Conservation (phyloP, 2,329 filamentous ascomycete species). For the Teratosphaeria destructans region DNA sequence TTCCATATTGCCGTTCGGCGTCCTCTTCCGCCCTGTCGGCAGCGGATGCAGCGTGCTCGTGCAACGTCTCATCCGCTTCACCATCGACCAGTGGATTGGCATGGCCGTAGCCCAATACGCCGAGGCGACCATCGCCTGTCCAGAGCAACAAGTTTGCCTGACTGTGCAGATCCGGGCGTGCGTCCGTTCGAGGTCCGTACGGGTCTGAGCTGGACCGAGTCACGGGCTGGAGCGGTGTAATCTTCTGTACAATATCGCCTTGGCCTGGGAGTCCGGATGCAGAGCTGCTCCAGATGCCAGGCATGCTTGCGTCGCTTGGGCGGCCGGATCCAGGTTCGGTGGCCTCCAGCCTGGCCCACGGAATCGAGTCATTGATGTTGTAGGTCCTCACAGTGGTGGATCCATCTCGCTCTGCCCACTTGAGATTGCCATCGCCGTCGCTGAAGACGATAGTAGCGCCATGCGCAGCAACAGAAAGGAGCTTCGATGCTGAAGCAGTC, state of each 20-base stretch:
- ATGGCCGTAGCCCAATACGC: constrained; percentile 48
- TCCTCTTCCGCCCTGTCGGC: constrained; percentile 43
- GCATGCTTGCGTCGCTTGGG: constrained; percentile 9
- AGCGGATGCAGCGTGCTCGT: constrained; percentile 31
- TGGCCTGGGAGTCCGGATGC: constrained; percentile 19
- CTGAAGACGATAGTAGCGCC: constrained; percentile 73
- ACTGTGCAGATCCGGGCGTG: not conserved
- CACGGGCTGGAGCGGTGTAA: constrained; percentile 45
- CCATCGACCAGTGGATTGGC: constrained; percentile 26
- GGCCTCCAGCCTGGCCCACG: not conserved
- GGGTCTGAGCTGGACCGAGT: constrained; percentile 8
- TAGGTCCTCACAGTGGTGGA: constrained; percentile 43
- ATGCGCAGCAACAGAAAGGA: constrained; percentile 72
- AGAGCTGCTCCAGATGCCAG: constrained; percentile 17
- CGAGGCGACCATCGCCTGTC: constrained; percentile 73
- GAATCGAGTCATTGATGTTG: constrained; percentile 45
- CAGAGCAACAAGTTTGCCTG: constrained; percentile 67
- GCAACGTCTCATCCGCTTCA: constrained; percentile 22
- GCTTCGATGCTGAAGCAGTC: constrained; percentile 67
- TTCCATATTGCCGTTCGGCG: constrained; percentile 52
- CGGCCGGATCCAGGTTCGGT: not conserved
- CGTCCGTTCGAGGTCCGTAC: not conserved
- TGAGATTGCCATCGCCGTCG: constrained; percentile 72
- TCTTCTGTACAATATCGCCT: constrained; percentile 70
- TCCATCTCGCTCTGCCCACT: constrained; percentile 86